phyloP scores from a whole-genome alignment of 2,329 filamentous ascomycete genomes.

The Fusarium acutatum region DNA sequence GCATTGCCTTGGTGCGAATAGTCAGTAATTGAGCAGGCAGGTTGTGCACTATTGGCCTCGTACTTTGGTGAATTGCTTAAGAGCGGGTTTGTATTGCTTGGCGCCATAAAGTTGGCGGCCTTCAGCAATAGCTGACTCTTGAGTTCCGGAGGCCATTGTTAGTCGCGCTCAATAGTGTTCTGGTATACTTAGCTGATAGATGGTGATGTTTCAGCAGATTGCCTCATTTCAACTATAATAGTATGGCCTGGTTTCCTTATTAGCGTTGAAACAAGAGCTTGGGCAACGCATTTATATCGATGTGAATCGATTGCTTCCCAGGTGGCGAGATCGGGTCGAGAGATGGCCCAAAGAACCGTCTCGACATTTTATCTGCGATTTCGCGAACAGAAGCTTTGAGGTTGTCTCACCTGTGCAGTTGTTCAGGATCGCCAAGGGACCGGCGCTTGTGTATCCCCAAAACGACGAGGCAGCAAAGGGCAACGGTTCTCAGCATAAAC shows the following conservation, averaged over 20 bases:
- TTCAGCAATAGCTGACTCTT: constrained; percentile 45
- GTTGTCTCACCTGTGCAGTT: constrained; percentile 20
- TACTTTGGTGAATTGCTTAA: constrained; percentile 51
- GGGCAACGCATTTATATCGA: background rate
- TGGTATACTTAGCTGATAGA: background rate
- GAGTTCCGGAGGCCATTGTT: constrained; percentile 29
- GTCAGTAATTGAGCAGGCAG: background rate
- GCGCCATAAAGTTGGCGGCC: constrained; percentile 47
- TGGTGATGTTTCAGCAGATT: background rate
- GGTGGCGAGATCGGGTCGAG: constrained; percentile 8
- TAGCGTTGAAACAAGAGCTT: background rate
- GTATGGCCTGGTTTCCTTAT: background rate
- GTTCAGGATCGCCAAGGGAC: background rate
- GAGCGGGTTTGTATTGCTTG: constrained; percentile 47
- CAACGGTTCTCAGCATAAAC: background rate
- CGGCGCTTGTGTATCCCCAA: background rate
- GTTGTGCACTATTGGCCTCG: background rate
- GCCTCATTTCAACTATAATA: background rate
- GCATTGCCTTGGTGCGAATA: constrained; percentile 48
- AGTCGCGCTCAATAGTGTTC: background rate
- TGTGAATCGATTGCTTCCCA: background rate
- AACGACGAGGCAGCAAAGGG: background rate
- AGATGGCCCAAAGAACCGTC: background rate
- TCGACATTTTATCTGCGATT: background rate
- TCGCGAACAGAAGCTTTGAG: constrained; percentile 1